Evolutionary conservation across 2,329 filamentous ascomycete genomes (phyloP).

Genomic region (Fusarium agapanthi): DNA sequence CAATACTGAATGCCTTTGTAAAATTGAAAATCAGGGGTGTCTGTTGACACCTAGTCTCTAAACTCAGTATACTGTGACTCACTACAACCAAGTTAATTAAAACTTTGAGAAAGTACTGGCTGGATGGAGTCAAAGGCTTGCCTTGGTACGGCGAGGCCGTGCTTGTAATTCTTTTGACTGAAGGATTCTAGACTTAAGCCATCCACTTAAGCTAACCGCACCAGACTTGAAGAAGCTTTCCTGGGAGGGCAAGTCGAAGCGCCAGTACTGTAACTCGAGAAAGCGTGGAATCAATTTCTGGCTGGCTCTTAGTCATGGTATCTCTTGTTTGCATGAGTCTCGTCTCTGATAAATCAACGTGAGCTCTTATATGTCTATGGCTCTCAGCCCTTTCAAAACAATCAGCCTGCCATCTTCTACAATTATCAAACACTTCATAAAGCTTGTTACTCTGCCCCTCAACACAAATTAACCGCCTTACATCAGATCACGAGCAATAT

Average conservation of each 20-base stretch:
- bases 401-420: background rate
- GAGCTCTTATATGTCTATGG: background rate
- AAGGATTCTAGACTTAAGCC: background rate
- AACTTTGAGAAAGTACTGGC: background rate
- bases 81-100: background rate
- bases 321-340: too few species aligned
- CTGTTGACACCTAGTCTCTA: too few species aligned
- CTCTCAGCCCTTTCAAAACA: background rate
- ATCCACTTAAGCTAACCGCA: background rate
- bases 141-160: accelerated
- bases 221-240: accelerated
- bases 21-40: too few species aligned
- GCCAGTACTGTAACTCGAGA: background rate
- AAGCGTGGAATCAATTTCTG: background rate
- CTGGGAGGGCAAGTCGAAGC: background rate
- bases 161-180: background rate
- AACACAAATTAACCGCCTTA: accelerated
- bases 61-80: too few species aligned
- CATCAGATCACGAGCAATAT: accelerated
- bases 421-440: too few species aligned
- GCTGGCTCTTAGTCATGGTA: background rate
- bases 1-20: background rate
- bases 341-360: accelerated
- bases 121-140: background rate
- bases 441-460: too few species aligned